phyloP scores from a whole-genome alignment of 768 basidiomycete species.

The Kwoniella sp. region DNA sequence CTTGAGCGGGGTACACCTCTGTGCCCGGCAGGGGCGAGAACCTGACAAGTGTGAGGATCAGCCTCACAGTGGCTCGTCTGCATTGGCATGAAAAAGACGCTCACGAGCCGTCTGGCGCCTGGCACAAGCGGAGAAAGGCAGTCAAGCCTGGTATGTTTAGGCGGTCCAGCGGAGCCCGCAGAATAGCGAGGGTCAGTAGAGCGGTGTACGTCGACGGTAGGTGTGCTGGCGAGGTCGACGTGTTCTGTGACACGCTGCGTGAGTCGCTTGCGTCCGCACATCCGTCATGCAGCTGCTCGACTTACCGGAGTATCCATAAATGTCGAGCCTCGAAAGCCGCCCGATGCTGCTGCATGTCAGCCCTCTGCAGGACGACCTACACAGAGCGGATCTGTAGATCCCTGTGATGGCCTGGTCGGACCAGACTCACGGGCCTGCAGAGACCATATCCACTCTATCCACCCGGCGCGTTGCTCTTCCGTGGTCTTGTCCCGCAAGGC shows the following conservation, averaged over 20 bases:
- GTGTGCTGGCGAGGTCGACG: constrained; percentile 58
- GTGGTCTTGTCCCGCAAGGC: constrained; percentile 55
- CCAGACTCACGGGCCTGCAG: constrained; percentile 65
- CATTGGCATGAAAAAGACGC: constrained; percentile 11
- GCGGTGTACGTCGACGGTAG: constrained; percentile 94
- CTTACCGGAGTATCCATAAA: constrained; percentile 58
- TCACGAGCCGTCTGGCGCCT: constrained; percentile 78
- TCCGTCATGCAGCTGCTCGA: too few relatives aligned
- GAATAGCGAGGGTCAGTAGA: constrained; percentile 71
- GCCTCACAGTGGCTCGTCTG: neutral
- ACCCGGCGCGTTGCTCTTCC: constrained; percentile 58
- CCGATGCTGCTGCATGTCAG: constrained; percentile 15
- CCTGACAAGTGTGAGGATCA: constrained; percentile 23
- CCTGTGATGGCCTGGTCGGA: too few relatives aligned
- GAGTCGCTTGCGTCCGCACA: too few relatives aligned
- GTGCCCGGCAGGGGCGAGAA: constrained; percentile 51
- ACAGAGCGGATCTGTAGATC: constrained; percentile 2
- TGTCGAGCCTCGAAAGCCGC: constrained; percentile 64
- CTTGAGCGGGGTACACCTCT: constrained; percentile 2
- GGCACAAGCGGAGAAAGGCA: constrained; percentile 65
- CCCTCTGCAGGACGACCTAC: constrained; percentile 3
- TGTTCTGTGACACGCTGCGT: constrained; percentile 10
- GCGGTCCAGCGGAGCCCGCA: constrained; percentile 74
- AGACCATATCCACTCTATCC: constrained; percentile 83
- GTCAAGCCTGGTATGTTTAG: constrained; percentile 68